Conservation (phyloP, 225 moss, liverwort and hornwort species). For the Asterella californica region DNA sequence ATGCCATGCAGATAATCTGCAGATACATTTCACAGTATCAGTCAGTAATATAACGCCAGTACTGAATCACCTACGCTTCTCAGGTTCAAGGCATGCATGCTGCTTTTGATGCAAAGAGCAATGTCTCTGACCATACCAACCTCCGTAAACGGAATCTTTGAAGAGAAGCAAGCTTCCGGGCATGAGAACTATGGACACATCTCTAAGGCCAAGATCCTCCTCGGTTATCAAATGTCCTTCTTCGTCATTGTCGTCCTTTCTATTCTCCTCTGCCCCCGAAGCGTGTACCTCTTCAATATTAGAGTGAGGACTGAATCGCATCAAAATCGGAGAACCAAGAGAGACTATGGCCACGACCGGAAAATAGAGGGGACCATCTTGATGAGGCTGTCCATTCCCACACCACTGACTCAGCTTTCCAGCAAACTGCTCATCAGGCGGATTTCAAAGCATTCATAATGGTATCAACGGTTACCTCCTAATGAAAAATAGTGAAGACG, state of each 20-base stretch:
- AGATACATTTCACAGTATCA: not conserved
- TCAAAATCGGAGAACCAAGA: conserved; percentile 74
- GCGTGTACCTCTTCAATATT: conserved; percentile 33
- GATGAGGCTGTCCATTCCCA: conserved; percentile 57
- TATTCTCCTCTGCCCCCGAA: conserved; percentile 10
- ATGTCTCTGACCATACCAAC: conserved; percentile 21
- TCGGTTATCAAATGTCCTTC: not conserved
- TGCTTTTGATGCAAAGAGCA: not conserved
- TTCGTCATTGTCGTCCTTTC: conserved; percentile 2
- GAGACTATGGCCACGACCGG: conserved; percentile 88
- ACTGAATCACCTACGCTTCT: not conserved
- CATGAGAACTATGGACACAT: conserved; percentile 61
- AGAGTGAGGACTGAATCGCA: conserved; percentile 72
- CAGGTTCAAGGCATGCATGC: too few relatives aligned
- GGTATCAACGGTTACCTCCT: not conserved
- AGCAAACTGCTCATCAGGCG: not conserved
- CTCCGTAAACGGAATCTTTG: conserved; percentile 76
- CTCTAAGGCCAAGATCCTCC: conserved; percentile 5
- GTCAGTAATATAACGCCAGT: not conserved
- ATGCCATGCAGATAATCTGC: conserved; percentile 88
- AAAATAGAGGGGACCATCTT: conserved; percentile 82
- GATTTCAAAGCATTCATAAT: not conserved
- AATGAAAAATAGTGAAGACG: not conserved
- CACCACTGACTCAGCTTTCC: not conserved
- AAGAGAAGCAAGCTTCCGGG: conserved; percentile 81